Conservation (phyloP, 495 filamentous ascomycete genomes). For the Neurospora sp. region DNA sequence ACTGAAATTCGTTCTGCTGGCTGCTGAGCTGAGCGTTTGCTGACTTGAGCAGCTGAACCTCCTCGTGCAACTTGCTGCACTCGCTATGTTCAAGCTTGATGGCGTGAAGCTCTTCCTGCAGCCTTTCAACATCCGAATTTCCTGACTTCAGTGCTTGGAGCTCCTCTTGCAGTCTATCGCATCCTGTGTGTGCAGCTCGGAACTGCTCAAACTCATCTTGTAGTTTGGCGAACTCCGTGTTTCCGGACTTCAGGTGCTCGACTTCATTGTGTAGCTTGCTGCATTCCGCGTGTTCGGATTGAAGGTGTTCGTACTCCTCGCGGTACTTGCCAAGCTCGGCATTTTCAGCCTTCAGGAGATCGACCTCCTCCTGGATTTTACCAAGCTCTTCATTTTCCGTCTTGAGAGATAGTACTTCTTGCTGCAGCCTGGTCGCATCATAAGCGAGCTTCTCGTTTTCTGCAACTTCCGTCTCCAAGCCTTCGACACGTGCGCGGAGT, state of each 20-base stretch:
- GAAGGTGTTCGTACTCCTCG: neutral
- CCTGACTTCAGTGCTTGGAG: neutral
- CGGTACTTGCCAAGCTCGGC: neutral
- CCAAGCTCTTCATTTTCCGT: slow-evolving; percentile 44
- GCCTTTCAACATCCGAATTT: neutral
- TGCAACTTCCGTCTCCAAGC: slow-evolving; percentile 57
- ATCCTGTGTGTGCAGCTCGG: neutral
- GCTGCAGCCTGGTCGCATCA: slow-evolving; percentile 68
- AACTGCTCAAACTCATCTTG: slow-evolving; percentile 2
- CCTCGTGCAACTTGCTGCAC: slow-evolving; percentile 58
- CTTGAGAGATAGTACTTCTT: slow-evolving; percentile 62
- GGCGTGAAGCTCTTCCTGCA: neutral
- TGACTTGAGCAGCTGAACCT: slow-evolving; percentile 53
- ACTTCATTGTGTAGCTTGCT: slow-evolving; percentile 23
- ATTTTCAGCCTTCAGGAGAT: slow-evolving; percentile 1
- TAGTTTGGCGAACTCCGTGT: slow-evolving; percentile 21
- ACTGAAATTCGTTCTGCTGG: neutral
- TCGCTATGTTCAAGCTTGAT: neutral
- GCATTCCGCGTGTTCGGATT: neutral
- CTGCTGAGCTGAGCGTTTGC: slow-evolving; percentile 38
- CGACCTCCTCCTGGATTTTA: slow-evolving; percentile 2
- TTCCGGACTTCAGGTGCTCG: slow-evolving; percentile 33
- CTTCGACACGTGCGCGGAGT: slow-evolving; percentile 61
- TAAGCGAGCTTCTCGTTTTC: slow-evolving; percentile 61
- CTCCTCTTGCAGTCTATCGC: neutral